A percentile compares a stretch with the other conserved stretches of the same genome.
These are phyloP conservation scores for Fusarium burgessii DNA, from an alignment of 2,329 filamentous ascomycete species.

Conservation along the genomic window DNA sequence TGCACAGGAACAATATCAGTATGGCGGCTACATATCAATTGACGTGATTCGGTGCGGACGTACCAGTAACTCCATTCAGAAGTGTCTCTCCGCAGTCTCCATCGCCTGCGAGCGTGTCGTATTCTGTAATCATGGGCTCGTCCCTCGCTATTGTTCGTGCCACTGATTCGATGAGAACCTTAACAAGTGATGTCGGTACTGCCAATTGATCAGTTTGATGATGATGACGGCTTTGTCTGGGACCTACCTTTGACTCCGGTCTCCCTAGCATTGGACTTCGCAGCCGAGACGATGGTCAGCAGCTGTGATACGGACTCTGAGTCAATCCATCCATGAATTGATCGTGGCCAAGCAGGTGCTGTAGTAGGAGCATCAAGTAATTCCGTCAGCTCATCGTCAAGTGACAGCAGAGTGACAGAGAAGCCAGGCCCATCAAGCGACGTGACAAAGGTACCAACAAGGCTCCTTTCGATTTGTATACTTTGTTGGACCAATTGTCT, in stretches of 20 bases:
- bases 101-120: constrained; percentile 51
- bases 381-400: constrained; percentile 38
- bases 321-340: constrained; percentile 40
- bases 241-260: constrained; percentile 37
- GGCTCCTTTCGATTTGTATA: constrained; percentile 29
- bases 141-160: constrained; percentile 54
- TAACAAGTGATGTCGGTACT: constrained; percentile 37
- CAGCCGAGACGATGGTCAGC: constrained; percentile 9
- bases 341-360: constrained; percentile 42
- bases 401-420: constrained; percentile 37
- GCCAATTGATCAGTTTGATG: not conserved
- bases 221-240: rapidly evolving
- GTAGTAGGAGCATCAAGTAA: constrained; percentile 41
- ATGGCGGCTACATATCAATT: not conserved
- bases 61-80: constrained; percentile 42
- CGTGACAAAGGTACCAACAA: constrained; percentile 43
- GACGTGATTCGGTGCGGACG: not conserved
- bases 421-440: constrained; percentile 44
- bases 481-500: constrained; percentile 20
- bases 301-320: constrained; percentile 25
- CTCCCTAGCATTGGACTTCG: constrained; percentile 22
- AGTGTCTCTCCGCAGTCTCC: constrained; percentile 52
- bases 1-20: not conserved
- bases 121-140: constrained; percentile 48
- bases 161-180: constrained; percentile 37